Evolutionary conservation across 139 green algal species (phyloP), one percentile per base, ranked within the genome.

Genomic region (Zygnema cylindricum): DNA sequence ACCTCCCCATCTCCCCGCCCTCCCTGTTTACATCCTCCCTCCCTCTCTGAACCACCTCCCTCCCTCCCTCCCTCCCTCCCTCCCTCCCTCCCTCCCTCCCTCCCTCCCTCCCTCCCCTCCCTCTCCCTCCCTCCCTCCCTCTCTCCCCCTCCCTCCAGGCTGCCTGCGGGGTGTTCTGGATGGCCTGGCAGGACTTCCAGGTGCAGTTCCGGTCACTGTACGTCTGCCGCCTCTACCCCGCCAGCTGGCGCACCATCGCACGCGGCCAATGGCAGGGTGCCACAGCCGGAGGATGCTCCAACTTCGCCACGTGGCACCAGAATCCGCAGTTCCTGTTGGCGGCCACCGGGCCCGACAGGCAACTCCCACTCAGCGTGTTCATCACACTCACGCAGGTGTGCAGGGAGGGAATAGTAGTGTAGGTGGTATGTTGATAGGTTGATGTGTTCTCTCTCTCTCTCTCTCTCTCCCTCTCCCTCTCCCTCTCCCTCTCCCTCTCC

Each of bases 131-230:
- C 7, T 11, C 11, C 16, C 71, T 55, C 36, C 36, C 71, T 43
- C 71, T 79, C 71, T 79, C 38, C 11, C 36, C 71, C 7, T 79
- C 7, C 7, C 7, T 25, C 7, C 82, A 88, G 82, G 33, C 76
- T 82, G 69, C 75, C 25, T 76, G 43, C 30, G 84, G 84, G 3
- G 36, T 89, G 32, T 89, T 89, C 76, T 89, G 84, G 84, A 89
- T 89, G 84, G 2, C 41, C n/a, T 89, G 84, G 84, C 73, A 89
- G 3, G 84, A 89, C 38, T 89, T 89, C 40, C 84, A 89, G 43
- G 32, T 88, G 75, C 84, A 89, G 76, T 89, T 89, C 75, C 33
- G 25, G 3, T 88, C 75, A 25, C 25, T 89, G 2, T 89, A 89
- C 23, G 84, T 89, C 11, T 89, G 84, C 84, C 84, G 84, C 16